Evolutionary conservation across 108 stramenopile genomes (phyloP), one percentile per base, ranked within the genome.

Genomic region (Cyclotella sp.): DNA sequence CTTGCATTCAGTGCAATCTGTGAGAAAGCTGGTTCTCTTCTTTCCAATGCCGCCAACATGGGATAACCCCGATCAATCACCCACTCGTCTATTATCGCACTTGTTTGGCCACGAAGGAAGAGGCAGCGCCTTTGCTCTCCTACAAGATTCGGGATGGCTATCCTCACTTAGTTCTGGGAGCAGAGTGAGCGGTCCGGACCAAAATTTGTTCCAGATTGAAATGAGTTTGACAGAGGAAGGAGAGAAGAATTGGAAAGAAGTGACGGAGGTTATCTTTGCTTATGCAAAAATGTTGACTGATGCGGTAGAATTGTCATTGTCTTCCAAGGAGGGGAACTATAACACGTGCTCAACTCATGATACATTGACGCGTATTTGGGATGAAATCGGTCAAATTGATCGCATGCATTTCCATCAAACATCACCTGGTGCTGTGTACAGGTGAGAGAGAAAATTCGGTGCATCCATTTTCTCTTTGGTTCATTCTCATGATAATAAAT

Each of bases 81-180:
- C 93, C 14, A 83, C 81, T 10, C 58, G 47, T 15, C 40, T 93
- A 21, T 58, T 96, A 18, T 77, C 78, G 2, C 92, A 93, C 70
- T 73, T 93, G 16, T 78, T 96, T 19, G 95, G 95, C 9, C 95
- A 96, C 66, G 95, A 96, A 80, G 91, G 92, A 14, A 29, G 74
- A 14, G 90, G 91, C 12, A 86, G 84, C 61, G 42, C 82, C 3
- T 96, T 95, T 81, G 90, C 90, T 6, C 43, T 86, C 0, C 77
- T 91, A 49, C 94, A 95, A 73, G 83, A 91, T 80, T 60, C 63
- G 28, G 91, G 90, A 8, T 75, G 86, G 71, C 55, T 92, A 12
- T 81, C 79, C 59, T 70, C 87, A 9, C 63, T 96, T 5, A 84
- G 84, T 11, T 78, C 90, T 0, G 95, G 95, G 18, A 62, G 72